Conservation (phyloP, 306 rosid genomes). For the Glycine tomentella region DNA sequence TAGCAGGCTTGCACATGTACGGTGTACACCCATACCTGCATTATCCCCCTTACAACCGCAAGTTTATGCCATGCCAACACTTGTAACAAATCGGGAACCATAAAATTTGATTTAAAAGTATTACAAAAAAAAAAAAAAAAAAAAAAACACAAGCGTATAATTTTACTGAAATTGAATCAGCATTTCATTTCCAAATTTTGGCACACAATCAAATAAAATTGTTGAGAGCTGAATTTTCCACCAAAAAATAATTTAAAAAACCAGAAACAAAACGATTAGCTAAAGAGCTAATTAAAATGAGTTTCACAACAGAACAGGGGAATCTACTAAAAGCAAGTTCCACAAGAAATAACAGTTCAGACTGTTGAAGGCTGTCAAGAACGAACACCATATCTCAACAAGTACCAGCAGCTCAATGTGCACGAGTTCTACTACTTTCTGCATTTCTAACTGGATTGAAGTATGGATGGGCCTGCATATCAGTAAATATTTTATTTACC, state of each 20-base stretch:
- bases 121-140: no score
- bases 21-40: neutral
- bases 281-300: slow-evolving; percentile 20
- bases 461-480: slow-evolving; percentile 87
- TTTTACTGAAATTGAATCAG: slow-evolving; percentile 47
- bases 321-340: slow-evolving; percentile 55
- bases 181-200: slow-evolving; percentile 53
- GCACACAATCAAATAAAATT: slow-evolving; percentile 53
- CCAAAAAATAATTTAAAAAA: neutral
- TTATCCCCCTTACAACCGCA: neutral
- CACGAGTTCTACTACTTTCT: slow-evolving; percentile 81
- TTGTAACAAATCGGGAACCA: no score
- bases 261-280: neutral
- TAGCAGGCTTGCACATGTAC: no score
- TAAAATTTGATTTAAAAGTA: neutral
- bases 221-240: slow-evolving; percentile 42
- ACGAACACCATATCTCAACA: slow-evolving; percentile 42
- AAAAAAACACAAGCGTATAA: neutral
- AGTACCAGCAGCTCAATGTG: slow-evolving; percentile 59
- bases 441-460: slow-evolving; percentile 81
- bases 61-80: no score
- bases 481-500: slow-evolving; percentile 20
- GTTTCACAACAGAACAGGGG: slow-evolving; percentile 48
- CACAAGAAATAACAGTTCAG: slow-evolving; percentile 47
- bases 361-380: slow-evolving; percentile 27